Conservation (phyloP, 306 rosid species). For the Trifolium subterraneum region DNA sequence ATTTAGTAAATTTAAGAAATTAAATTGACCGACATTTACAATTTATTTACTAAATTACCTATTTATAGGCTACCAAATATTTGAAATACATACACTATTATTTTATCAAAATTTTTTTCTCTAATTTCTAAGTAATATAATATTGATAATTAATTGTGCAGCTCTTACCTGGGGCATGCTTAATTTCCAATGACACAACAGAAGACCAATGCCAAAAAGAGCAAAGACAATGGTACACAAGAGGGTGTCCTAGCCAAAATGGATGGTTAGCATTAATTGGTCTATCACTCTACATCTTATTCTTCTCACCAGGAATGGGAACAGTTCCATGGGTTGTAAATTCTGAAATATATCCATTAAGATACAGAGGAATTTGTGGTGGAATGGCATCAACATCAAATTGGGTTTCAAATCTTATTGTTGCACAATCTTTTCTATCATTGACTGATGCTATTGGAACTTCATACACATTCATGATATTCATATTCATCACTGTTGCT, state of each 20-base stretch:
- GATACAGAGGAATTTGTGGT: slow-evolving; percentile 66
- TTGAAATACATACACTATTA: too few species aligned
- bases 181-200: slow-evolving; percentile 51
- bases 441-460: slow-evolving; percentile 60
- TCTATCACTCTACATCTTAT: slow-evolving; percentile 57
- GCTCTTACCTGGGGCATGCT: slow-evolving; percentile 67
- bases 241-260: slow-evolving; percentile 64
- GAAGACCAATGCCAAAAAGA: slow-evolving; percentile 41
- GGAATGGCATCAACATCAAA: slow-evolving; percentile 75
- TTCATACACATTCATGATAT: slow-evolving; percentile 61
- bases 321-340: slow-evolving; percentile 77
- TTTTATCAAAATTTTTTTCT: too few species aligned
- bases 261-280: slow-evolving; percentile 62
- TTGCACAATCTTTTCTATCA: slow-evolving; percentile 61
- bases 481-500: slow-evolving; percentile 51
- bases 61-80: too few species aligned
- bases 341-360: slow-evolving; percentile 69
- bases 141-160: slow-evolving; percentile 18
- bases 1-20: too few species aligned
- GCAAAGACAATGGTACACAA: slow-evolving; percentile 60
- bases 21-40: too few species aligned
- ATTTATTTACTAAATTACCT: too few species aligned
- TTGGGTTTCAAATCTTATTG: slow-evolving; percentile 65
- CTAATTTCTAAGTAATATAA: too few species aligned
- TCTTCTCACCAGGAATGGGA: slow-evolving; percentile 79